Conservation (phyloP, 345 rosid genomes). For the Eucalyptus tenuipes region DNA sequence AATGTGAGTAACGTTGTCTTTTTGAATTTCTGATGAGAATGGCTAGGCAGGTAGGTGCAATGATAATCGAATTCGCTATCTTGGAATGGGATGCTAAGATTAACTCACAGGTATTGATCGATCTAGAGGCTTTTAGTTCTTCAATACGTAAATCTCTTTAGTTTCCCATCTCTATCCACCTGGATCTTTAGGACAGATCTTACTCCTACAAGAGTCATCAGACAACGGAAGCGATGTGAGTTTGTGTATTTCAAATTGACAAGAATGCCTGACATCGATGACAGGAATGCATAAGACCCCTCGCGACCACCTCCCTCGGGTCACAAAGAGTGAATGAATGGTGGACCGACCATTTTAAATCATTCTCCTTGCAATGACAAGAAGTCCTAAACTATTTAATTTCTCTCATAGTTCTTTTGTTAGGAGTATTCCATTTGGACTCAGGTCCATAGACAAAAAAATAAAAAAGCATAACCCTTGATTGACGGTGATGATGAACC, state of each 20-base stretch:
- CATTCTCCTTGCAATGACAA: background rate
- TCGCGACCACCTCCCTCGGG: rapidly evolving
- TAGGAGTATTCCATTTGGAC: background rate
- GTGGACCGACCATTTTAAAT: background rate
- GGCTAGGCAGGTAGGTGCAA: background rate
- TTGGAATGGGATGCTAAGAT: background rate
- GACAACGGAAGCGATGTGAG: background rate
- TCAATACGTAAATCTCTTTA: background rate
- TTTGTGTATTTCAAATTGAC: background rate
- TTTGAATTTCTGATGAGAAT: background rate
- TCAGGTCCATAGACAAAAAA: rapidly evolving
- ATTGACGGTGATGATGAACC: rapidly evolving
- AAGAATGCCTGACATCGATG: background rate
- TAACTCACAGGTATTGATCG: background rate
- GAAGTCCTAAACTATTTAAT: background rate
- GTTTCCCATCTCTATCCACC: background rate
- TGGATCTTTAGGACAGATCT: background rate
- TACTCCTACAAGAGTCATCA: background rate
- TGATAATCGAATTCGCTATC: rapidly evolving
- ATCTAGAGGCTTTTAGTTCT: background rate
- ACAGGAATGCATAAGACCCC: background rate
- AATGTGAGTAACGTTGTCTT: rapidly evolving
- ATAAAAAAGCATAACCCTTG: background rate
- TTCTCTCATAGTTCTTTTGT: background rate
- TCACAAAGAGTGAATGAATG: background rate